phyloP scores from a whole-genome alignment of 306 rosid species.

The Lablab purpureus region DNA sequence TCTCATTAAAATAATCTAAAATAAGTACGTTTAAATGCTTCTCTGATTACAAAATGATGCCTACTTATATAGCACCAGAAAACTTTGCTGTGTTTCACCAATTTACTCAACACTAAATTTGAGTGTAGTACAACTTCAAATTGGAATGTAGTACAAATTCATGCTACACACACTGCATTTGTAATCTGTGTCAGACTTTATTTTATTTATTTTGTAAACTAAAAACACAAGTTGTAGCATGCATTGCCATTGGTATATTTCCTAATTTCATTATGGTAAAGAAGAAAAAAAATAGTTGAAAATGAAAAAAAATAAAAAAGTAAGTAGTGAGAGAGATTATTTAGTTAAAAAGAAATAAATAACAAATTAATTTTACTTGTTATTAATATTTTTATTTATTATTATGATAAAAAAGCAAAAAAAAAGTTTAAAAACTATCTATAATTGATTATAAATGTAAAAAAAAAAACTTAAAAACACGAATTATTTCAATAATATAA shows the following conservation, averaged over 20 bases:
- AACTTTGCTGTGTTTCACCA: background rate
- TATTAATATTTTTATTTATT: too few relatives aligned
- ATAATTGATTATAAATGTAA: too few relatives aligned
- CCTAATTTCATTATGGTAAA: too few relatives aligned
- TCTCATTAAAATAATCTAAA: background rate
- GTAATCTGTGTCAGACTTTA: background rate
- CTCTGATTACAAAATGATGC: background rate
- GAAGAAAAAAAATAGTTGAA: too few relatives aligned
- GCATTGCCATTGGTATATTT: background rate
- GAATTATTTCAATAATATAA: too few relatives aligned
- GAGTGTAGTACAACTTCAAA: background rate
- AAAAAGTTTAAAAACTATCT: too few relatives aligned
- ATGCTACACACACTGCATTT: background rate
- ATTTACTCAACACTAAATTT: background rate
- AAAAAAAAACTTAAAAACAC: too few relatives aligned
- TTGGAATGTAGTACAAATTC: background rate
- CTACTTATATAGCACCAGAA: background rate
- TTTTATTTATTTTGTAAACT: background rate
- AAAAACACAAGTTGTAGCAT: background rate
- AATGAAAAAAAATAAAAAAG: too few relatives aligned
- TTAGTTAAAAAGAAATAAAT: too few relatives aligned
- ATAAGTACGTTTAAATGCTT: background rate
- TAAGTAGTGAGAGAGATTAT: too few relatives aligned
- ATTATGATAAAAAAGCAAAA: too few relatives aligned
- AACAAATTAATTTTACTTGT: too few relatives aligned